Evolutionary conservation across 306 rosid genomes (phyloP), one percentile per base, ranked within the genome.

Genomic region (Acacia confusa): DNA sequence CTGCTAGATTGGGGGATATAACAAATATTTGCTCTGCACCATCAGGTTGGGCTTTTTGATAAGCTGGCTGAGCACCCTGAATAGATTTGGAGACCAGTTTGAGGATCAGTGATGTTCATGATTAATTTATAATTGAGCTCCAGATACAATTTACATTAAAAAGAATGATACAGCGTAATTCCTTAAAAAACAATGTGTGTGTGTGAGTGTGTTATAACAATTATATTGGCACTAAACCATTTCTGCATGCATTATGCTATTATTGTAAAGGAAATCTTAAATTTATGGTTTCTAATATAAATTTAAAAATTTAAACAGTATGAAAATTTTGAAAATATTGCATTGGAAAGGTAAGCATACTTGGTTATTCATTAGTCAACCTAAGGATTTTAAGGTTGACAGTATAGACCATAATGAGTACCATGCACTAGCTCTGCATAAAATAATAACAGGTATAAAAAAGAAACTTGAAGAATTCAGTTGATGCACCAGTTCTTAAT

Each of bases 41-140:
- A 55, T 88, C 90, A 0, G 97, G 97, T 81, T 92, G 86, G 65
- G 81, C 88, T 47, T 87, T 80, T 85, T 89, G 93, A 72, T 91
- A 92, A 84, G 69, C 81, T 25, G 86, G 91, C 78, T 84, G 86
- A 71, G 97, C 91, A 78, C 98, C 99, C 98, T 92, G 84, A 76
- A 85, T 82, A 84, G 40, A 75, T 72, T 65, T 65, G 73, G 58
- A 80, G 20, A 64, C 52, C 22, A 24, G 9, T 38, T 32, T 50
- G 52, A 48, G 77, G 78, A 79, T 72, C 75, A 57, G 40, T 74
- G 30, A 58, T 55, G 47, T 70, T 53, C 48, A 76, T 19, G 74
- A 71, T n/a, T 55, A 19, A 16, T 63, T 78, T 68, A 80, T 76
- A 58, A 48, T 45, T 34, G 80, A 79, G 30, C 77, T 70, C 48